These are phyloP conservation scores for Phaeodactylum tricornutum DNA, from an alignment of 108 stramenopile genomes.

Conservation along the genomic window DNA sequence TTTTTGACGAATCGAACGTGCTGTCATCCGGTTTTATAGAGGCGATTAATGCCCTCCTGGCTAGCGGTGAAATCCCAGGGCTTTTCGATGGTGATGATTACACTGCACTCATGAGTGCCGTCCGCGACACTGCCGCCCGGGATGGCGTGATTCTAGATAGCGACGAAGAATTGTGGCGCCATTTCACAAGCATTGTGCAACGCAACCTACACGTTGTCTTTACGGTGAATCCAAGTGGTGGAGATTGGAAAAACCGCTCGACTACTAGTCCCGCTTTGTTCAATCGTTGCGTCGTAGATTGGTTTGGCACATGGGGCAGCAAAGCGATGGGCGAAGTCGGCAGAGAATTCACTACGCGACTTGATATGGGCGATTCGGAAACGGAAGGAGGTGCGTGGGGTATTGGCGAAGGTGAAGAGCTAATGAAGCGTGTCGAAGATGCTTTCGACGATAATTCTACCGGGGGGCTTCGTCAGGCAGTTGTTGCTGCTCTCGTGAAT, in stretches of 20 bases:
- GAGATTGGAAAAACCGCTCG: constrained; percentile 87
- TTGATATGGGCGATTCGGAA: constrained; percentile 85
- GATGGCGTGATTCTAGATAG: constrained; percentile 84
- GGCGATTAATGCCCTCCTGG: constrained; percentile 98
- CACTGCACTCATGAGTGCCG: constrained; percentile 82
- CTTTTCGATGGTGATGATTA: constrained; percentile 99
- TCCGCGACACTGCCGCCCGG: constrained; percentile 78
- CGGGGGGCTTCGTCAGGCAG: constrained; percentile 74
- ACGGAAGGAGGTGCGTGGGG: constrained; percentile 77
- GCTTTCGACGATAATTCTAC: constrained; percentile 50
- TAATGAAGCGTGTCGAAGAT: constrained; percentile 57
- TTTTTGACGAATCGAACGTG: constrained; percentile 96
- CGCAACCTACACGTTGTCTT: constrained; percentile 98
- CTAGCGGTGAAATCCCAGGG: constrained; percentile 98
- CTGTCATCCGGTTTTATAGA: constrained; percentile 93
- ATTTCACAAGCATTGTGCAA: constrained; percentile 89
- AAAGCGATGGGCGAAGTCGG: constrained; percentile 73
- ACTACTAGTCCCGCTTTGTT: constrained; percentile 98
- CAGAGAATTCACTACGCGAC: constrained; percentile 38
- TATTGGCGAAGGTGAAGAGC: constrained; percentile 57
- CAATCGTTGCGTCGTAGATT: constrained; percentile 99
- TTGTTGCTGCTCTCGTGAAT: constrained; percentile 89
- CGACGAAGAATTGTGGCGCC: constrained; percentile 88
- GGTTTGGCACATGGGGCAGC: constrained; percentile 97
- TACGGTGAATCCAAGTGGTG: constrained; percentile 96